Evolutionary conservation across 495 filamentous ascomycete genomes (phyloP).

Genomic region (Podospora anserina): DNA sequence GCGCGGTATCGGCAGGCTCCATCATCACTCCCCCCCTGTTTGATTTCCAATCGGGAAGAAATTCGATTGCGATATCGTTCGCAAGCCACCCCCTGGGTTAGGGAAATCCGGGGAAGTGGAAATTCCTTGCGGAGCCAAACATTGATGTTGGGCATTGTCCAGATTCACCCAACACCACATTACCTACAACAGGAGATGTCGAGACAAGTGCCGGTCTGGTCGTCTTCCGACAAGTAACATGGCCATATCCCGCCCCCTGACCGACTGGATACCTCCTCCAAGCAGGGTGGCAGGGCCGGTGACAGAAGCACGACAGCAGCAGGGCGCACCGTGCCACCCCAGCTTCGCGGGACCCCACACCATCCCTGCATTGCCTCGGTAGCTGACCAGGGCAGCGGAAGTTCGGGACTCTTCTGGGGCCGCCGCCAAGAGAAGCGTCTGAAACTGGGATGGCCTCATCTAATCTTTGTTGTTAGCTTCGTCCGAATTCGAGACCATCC

Average conservation of each 20-base stretch:
- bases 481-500: not conserved
- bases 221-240: not conserved
- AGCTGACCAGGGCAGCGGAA: not conserved
- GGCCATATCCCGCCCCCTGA: not conserved
- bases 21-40: not conserved
- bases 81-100: not conserved
- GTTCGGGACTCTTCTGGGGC: not conserved
- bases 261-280: not conserved
- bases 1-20: constrained; percentile 2
- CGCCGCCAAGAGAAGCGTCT: not conserved
- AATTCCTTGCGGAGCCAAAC: not conserved
- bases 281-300: not conserved
- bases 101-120: not conserved
- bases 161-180: no score
- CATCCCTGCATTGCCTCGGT: not conserved
- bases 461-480: not conserved
- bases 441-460: not conserved
- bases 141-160: no score
- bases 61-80: not conserved
- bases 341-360: not conserved
- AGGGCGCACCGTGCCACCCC: no score
- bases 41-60: not conserved
- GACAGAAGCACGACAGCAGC: not conserved
- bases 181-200: no score
- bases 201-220: not conserved